Evolutionary conservation across 257 asterid genomes (phyloP), one percentile per base, ranked within the genome.

Genomic region (Rubia yunnanensis): DNA sequence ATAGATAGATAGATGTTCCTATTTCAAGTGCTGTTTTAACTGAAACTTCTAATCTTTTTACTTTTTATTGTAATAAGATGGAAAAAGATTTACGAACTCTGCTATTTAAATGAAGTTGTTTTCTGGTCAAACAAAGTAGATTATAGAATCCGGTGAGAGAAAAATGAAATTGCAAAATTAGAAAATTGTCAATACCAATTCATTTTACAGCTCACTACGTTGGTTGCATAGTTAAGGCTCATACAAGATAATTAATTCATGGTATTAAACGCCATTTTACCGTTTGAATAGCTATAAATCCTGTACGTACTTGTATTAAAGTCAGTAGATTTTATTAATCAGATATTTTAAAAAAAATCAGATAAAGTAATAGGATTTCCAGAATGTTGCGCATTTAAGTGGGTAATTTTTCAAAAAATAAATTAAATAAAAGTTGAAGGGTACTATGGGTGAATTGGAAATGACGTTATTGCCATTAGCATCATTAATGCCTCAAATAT

Each of bases 1-100:
- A 60, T 60, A 0, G 64, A 27, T 20, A 7, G 64, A 27, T 20
- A 7, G 9, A 82, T 77, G 64, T 13, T 73, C 34, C 56, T 69
- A 24, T 5, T 58, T 68, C 8, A 30, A 5, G 7, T 20, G 20
- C 7, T 32, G 36, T 32, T n/a, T n/a, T n/a, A n/a, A n/a, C n/a
- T n/a, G n/a, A n/a, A 35, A 35, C 39, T 35, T 35, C 39, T 3
- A 35, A 3, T 35, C 9, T 35, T 35, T n/a, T n/a, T n/a, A n/a
- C n/a, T n/a, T 35, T 35, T 35, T 4, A 8, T 17, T 49, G 56
- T 3, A 20, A 17, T 54, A 26, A 14, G 32, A 56, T 11, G 30
- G 7, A 56, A 30, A 8, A 14, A 31, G 35, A 17, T 44, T 44
- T 44, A 14, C 52, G 20, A 32, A 20, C n/a, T 50, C 27, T 50